Evolutionary conservation across 2,329 filamentous ascomycete species (phyloP), one percentile per base, ranked within the genome.

Genomic region (Proliferodiscus dingleyae): DNA sequence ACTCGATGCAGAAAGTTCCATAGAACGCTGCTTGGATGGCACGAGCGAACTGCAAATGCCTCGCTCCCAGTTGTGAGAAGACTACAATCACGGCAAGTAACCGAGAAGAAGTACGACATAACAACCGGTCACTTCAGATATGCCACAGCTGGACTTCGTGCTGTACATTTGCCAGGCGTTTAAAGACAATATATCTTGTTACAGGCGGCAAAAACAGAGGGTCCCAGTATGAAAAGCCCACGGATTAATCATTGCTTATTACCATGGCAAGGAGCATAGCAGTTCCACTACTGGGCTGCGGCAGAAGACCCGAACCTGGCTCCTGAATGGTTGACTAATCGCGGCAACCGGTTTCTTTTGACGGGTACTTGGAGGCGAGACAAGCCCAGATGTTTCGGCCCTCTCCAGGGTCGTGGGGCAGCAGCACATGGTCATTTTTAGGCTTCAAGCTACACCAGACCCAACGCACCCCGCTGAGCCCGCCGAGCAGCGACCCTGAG

Each of bases 151-250:
- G 43, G 39, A 37, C 40, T 43, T 41, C 39, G 42, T 48, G 39
- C 28, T 32, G 30, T 40, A 34, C 37, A n/a, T n/a, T n/a, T n/a
- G n/a, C 40, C 38, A 46, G 46, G 38, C 37, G 46, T 37, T 19
- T 18, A 9, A 39, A 34, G 2, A 32, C 28, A 47, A 49, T 49
- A 41, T 51, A 41, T 38, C 29, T 38, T 39, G 41, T 47, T 37
- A 42, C 42, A 49, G 46, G 40, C 50, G 47, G 43, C 43, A 46
- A 45, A 48, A 43, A 18, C 19, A 22, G 32, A 41, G 3, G 41
- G 39, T 39, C 45, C 37, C 45, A 46, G 37, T 39, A 23, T 11
- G 13, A 41, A 41, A 19, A 46, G 47, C 33, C 30, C 34, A 19
- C 16, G 33, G 45, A 42, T 37, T 33, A 42, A 24, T 36, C 24